Base-by-base conservation (phyloP, 257 asterid species). In the Solanum sitiens region DNA sequence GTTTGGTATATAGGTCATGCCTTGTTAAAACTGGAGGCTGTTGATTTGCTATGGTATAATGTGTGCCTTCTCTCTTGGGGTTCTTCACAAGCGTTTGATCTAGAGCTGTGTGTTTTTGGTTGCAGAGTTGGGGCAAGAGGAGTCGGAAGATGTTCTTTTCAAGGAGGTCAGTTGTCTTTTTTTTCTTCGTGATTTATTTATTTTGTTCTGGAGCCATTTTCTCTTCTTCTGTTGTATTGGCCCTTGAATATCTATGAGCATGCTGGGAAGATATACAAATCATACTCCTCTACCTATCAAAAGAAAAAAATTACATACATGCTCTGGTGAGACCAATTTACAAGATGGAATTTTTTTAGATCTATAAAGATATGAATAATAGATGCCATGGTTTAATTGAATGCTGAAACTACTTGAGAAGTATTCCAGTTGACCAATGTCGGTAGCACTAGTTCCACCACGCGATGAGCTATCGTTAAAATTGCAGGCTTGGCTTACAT, bases 401-500 rank as follows among this genome's bases (percentile, higher is more conserved):
- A n/a, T 16, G 72, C 73, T 73, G 85, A 86, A 33, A 86, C 59
- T 8, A 45, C 75, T 79, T 45, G 84, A 80, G 67, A 20, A 47
- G 44, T 47, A 45, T 47, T 53, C 44, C 12, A 27, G 44, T 30
- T 50, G 27, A 80, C 70, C 85, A 50, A 80, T 80, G 10, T 80
- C 85, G 4, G 68, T 18, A 47, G 85, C 68, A 50, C 56, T 80
- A 80, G 68, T 80, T 80, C 85, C 68, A 39, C 76, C 50, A 45
- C 23, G n/a, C 84, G 32, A 87, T 67, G 59, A 6, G 2, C 25
- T 37, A 42, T 85, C 30, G 4, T 32, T 68, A 72, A 80, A 50
- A 88, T 87, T 86, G 50, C 94, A 97, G 99, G 97, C 99, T 70
- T 97, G 99, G 99, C 98, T 97, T 90, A 92, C 97, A 71, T 97